Conservation (phyloP, 2,329 filamentous ascomycete species). For the Colletotrichum siamense region DNA sequence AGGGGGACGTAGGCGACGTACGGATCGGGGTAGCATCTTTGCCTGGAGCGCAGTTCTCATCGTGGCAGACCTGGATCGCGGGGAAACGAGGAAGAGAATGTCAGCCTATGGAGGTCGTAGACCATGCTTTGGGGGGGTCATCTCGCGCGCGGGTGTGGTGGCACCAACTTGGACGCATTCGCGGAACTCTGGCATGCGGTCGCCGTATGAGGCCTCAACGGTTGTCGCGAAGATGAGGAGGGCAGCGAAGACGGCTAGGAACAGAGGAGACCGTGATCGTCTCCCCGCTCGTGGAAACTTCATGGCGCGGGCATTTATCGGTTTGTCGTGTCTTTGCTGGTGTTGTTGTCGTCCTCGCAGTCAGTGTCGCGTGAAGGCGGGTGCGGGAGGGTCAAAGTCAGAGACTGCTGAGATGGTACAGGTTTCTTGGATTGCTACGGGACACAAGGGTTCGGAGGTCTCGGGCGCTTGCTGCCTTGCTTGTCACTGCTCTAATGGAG, state of each 20-base stretch:
- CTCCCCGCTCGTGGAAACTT: slow-evolving; percentile 18
- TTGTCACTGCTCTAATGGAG: slow-evolving; percentile 2
- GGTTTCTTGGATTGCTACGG: neutral
- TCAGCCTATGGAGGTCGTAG: neutral
- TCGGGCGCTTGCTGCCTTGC: neutral
- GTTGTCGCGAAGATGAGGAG: slow-evolving; percentile 44
- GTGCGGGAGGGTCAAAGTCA: neutral
- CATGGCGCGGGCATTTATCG: slow-evolving; percentile 21
- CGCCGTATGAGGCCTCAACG: slow-evolving; percentile 78
- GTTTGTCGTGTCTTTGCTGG: neutral
- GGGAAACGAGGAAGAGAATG: neutral
- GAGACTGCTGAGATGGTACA: neutral
- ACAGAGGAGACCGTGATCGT: slow-evolving; percentile 18
- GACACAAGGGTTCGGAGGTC: slow-evolving; percentile 17
- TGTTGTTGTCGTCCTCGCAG: neutral
- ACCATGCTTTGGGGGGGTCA: neutral
- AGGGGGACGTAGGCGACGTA: slow-evolving; percentile 50
- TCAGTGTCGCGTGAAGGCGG: neutral
- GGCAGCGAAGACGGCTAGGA: slow-evolving; percentile 37
- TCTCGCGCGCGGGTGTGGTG: neutral
- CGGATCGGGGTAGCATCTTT: slow-evolving; percentile 68
- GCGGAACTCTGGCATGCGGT: slow-evolving; percentile 84
- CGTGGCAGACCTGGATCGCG: slow-evolving; percentile 71
- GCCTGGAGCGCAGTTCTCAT: slow-evolving; percentile 77
- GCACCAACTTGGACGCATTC: slow-evolving; percentile 79